Evolutionary conservation across 768 basidiomycete species (phyloP).

Genomic region (Termitomyces sp.): DNA sequence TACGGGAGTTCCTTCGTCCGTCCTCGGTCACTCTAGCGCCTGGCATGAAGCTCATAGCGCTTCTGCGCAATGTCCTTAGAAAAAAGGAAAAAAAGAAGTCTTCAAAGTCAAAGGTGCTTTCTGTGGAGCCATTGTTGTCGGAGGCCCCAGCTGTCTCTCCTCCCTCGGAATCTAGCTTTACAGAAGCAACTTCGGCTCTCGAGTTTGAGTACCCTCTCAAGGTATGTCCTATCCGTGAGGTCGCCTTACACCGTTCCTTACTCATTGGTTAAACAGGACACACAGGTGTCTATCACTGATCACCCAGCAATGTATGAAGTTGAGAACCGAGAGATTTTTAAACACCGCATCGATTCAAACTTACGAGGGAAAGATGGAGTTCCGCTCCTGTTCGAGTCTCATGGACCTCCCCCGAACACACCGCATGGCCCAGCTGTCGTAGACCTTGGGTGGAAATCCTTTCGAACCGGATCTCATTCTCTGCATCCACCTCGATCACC

Average conservation of each 20-base stretch:
- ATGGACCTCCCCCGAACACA: slow-evolving; percentile 18
- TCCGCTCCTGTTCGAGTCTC: slow-evolving; percentile 7
- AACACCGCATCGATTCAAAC: not conserved
- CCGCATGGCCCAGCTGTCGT: slow-evolving; percentile 19
- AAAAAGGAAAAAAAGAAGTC: slow-evolving; percentile 28
- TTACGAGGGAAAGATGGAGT: slow-evolving; percentile 12
- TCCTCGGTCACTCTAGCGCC: not conserved
- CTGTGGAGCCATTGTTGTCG: not conserved
- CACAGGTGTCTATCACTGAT: not conserved
- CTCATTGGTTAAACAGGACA: not conserved
- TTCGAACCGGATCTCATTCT: slow-evolving; percentile 2
- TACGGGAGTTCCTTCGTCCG: not conserved
- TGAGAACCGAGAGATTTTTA: not conserved
- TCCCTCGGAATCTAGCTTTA: not conserved
- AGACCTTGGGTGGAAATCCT: not conserved
- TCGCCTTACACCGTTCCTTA: not conserved
- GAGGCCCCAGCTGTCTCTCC: slow-evolving; percentile 3
- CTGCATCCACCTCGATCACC: slow-evolving; percentile 27
- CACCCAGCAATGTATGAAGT: not conserved
- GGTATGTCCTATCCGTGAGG: not conserved
- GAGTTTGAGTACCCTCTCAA: slow-evolving; percentile 1
- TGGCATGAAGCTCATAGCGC: slow-evolving; percentile 33
- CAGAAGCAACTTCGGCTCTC: not conserved
- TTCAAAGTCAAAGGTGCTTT: slow-evolving; percentile 3
- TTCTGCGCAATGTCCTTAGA: slow-evolving; percentile 35